phyloP scores from a whole-genome alignment of 1,284 basidiomycete species.

The Naganishia sp. region DNA sequence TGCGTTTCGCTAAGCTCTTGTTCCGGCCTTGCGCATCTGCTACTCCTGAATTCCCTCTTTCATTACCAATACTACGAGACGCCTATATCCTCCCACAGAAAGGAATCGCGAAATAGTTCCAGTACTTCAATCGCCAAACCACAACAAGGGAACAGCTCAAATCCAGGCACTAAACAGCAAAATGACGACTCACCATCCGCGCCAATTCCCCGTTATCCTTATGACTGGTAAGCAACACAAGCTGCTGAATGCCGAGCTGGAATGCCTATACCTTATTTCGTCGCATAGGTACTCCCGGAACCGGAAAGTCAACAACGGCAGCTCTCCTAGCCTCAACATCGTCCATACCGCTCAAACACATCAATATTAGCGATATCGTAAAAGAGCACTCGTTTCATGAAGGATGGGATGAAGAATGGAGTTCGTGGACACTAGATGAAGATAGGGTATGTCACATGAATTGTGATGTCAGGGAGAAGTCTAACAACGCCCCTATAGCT shows the following conservation, averaged over 20 bases:
- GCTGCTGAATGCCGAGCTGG: background rate
- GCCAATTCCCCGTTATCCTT: slow-evolving; percentile 72
- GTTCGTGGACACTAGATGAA: slow-evolving; percentile 90
- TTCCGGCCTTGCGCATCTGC: too few species aligned
- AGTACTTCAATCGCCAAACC: background rate
- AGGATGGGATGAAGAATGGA: slow-evolving; percentile 90
- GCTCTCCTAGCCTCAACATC: slow-evolving; percentile 62
- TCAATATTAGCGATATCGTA: slow-evolving; percentile 87
- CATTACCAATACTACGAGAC: too few species aligned
- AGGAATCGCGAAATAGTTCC: too few species aligned
- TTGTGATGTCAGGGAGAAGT: background rate
- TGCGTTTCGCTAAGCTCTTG: too few species aligned
- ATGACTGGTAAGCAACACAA: slow-evolving; percentile 89
- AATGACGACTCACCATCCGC: slow-evolving; percentile 54
- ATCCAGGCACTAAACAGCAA: slow-evolving; percentile 9
- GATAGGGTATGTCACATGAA: slow-evolving; percentile 67
- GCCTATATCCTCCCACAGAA: too few species aligned
- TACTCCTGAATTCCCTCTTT: background rate
- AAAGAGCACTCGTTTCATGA: slow-evolving; percentile 81
- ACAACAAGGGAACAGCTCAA: background rate
- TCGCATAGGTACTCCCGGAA: slow-evolving; percentile 57
- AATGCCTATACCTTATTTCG: background rate
- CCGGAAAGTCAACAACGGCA: slow-evolving; percentile 86
- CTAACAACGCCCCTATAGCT: slow-evolving; percentile 57
- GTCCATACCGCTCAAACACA: slow-evolving; percentile 69